Evolutionary conservation across 2,329 filamentous ascomycete genomes (phyloP).

Genomic region (Pezicula carpinea): DNA sequence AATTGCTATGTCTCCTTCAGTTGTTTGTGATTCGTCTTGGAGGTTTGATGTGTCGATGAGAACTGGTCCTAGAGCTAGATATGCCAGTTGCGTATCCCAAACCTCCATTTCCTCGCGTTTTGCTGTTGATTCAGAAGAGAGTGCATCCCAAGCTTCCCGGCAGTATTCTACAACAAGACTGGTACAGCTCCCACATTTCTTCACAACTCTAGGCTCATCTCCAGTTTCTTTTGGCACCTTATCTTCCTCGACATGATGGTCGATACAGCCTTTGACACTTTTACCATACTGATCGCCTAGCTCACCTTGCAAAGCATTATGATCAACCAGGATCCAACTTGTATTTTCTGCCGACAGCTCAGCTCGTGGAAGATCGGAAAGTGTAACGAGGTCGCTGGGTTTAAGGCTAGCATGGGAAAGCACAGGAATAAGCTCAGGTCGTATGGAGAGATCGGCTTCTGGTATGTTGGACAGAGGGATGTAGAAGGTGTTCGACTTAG

Average conservation of each 20-base stretch:
- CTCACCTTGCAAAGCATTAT: slow-evolving; percentile 65
- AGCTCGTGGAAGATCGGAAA: slow-evolving; percentile 47
- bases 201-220: slow-evolving; percentile 54
- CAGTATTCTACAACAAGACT: slow-evolving; percentile 63
- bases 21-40: slow-evolving; percentile 58
- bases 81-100: slow-evolving; percentile 56
- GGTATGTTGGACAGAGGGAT: slow-evolving; percentile 71
- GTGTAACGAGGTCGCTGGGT: slow-evolving; percentile 59
- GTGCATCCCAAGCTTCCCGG: slow-evolving; percentile 50
- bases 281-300: slow-evolving; percentile 48
- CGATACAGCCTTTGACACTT: slow-evolving; percentile 61
- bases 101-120: slow-evolving; percentile 29
- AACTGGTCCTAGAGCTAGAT: slow-evolving; percentile 64
- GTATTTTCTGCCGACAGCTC: slow-evolving; percentile 47
- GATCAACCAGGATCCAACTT: slow-evolving; percentile 72
- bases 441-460: slow-evolving; percentile 62
- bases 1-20: slow-evolving; percentile 52
- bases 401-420: slow-evolving; percentile 56
- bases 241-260: slow-evolving; percentile 74
- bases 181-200: slow-evolving; percentile 67
- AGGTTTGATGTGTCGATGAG: slow-evolving; percentile 71
- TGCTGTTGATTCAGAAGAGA: slow-evolving; percentile 35
- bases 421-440: slow-evolving; percentile 66
- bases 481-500: slow-evolving; percentile 43
- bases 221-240: slow-evolving; percentile 41